Evolutionary conservation across 805 yeast genomes (phyloP).

Genomic region (Teunomyces cretensis): DNA sequence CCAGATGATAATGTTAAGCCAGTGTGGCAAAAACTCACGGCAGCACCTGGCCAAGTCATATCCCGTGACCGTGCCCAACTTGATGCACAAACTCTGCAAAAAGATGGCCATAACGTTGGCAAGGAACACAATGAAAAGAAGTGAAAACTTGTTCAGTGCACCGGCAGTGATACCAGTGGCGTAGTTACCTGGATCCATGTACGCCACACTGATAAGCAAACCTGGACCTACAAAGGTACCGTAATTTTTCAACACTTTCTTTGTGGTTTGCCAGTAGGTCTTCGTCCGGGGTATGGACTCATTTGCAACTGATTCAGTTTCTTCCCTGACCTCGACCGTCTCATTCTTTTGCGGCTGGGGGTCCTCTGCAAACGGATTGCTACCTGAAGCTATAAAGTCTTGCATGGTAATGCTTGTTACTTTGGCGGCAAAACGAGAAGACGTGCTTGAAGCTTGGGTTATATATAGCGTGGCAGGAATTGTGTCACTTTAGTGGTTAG

Average conservation of each 20-base stretch:
- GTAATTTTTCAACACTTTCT: conserved; percentile 29
- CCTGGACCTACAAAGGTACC: conserved; percentile 48
- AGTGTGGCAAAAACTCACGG: conserved; percentile 38
- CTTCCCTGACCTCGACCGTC: background rate
- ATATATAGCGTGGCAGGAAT: too few relatives aligned
- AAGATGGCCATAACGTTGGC: conserved; percentile 48
- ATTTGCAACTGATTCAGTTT: background rate
- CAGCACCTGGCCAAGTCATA: conserved; percentile 47
- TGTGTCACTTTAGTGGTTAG: too few relatives aligned
- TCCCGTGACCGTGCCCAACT: conserved; percentile 51
- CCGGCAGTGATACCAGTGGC: conserved; percentile 51
- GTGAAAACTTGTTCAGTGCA: conserved; percentile 41
- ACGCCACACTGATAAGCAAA: conserved; percentile 47
- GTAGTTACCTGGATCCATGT: conserved; percentile 55
- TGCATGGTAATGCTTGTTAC: background rate
- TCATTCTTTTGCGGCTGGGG: background rate
- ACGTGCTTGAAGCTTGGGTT: too few relatives aligned
- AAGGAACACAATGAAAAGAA: conserved; percentile 42
- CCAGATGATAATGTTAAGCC: conserved; percentile 41
- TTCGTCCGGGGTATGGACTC: background rate
- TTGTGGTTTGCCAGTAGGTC: background rate
- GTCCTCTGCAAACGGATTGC: background rate
- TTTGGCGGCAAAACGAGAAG: too few relatives aligned
- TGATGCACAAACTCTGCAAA: conserved; percentile 44
- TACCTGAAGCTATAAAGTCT: background rate